phyloP scores from a whole-genome alignment of 306 rosid species.

The Dryas drummondii region DNA sequence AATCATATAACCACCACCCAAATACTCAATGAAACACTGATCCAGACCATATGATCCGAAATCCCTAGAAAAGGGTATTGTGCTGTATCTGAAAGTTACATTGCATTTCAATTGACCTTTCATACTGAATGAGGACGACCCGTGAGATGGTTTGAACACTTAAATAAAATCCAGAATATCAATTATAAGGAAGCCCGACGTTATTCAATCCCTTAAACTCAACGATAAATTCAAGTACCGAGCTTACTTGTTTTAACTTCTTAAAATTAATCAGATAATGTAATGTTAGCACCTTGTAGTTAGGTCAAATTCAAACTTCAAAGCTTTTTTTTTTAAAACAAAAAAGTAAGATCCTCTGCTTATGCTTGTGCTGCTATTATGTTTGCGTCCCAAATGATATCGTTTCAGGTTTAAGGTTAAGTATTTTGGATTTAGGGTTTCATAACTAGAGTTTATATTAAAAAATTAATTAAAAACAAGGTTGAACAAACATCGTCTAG shows the following conservation, averaged over 20 bases:
- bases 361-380: too few relatives aligned
- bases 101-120: neutral
- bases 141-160: neutral
- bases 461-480: too few relatives aligned
- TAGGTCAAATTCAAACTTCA: neutral
- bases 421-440: too few relatives aligned
- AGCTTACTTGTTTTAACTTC: neutral
- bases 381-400: too few relatives aligned
- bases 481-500: too few relatives aligned
- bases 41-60: neutral
- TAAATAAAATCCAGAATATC: neutral
- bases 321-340: too few relatives aligned
- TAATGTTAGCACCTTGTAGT: neutral
- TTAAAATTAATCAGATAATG: neutral
- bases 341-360: too few relatives aligned
- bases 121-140: neutral
- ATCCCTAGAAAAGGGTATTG: neutral
- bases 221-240: neutral
- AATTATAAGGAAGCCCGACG: neutral
- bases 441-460: too few relatives aligned
- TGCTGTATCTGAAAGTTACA: neutral
- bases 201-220: neutral
- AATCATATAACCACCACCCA: neutral
- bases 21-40: neutral
- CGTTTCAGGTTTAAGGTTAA: too few relatives aligned